A percentile compares a stretch with the other conserved stretches of the same genome.
phyloP scores from a whole-genome alignment of 164 flowering plant species.

The Tetracentron sinense region DNA sequence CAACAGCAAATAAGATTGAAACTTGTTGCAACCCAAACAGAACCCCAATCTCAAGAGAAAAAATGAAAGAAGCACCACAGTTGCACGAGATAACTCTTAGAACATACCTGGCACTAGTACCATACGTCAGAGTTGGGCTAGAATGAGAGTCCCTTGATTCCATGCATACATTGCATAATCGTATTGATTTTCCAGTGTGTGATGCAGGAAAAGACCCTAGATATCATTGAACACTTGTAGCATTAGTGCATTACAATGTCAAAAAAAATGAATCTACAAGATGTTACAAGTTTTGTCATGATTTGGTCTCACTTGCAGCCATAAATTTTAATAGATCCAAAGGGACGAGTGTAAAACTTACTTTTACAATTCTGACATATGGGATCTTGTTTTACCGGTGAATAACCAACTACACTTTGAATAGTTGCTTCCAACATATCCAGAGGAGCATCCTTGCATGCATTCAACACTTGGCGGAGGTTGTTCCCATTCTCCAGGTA shows the following conservation, averaged over 20 bases:
- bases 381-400: slow-evolving; percentile 7
- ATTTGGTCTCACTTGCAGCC: no score
- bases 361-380: slow-evolving; percentile 39
- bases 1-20: background rate
- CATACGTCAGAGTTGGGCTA: slow-evolving; percentile 3
- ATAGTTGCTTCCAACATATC: slow-evolving; percentile 35
- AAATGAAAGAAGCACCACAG: background rate
- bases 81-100: background rate
- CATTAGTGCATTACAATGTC: no score
- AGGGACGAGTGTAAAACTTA: background rate
- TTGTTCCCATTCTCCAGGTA: slow-evolving; percentile 52
- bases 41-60: background rate
- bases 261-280: no score
- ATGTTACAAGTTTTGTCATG: no score
- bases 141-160: slow-evolving; percentile 24
- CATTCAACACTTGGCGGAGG: slow-evolving; percentile 47
- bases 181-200: slow-evolving; percentile 13
- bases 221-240: background rate
- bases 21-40: background rate
- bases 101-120: slow-evolving; percentile 19
- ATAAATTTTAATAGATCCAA: background rate
- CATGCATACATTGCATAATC: slow-evolving; percentile 36
- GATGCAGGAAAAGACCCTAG: slow-evolving; percentile 30
- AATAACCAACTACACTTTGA: slow-evolving; percentile 24
- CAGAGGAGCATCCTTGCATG: slow-evolving; percentile 36